These are phyloP conservation scores for Phytophthora syringae DNA, from an alignment of 352 stramenopile genomes.

Conservation along the genomic window DNA sequence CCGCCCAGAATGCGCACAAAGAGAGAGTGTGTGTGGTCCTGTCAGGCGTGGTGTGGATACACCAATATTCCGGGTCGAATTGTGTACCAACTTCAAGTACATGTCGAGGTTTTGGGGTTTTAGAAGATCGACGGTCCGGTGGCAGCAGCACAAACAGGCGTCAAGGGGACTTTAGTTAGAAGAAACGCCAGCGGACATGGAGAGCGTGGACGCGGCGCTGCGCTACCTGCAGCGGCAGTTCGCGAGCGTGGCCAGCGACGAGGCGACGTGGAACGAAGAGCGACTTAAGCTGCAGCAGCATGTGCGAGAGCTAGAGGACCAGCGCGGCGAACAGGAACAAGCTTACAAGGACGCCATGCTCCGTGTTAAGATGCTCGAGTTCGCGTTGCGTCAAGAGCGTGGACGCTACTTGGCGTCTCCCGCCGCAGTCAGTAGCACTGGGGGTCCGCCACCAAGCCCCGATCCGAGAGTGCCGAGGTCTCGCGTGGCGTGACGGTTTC, in stretches of 20 bases:
- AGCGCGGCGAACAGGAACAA: conserved; percentile 80
- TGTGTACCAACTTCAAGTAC: conserved; percentile 21
- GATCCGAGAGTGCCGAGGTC: conserved; percentile 46
- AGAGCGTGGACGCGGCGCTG: conserved; percentile 86
- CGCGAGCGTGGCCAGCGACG: conserved; percentile 78
- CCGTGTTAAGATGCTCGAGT: conserved; percentile 91
- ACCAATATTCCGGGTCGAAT: background rate
- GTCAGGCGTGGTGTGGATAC: background rate
- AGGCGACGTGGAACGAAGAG: conserved; percentile 81
- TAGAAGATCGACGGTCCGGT: background rate
- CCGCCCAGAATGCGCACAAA: background rate
- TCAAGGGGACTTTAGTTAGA: conserved; percentile 1
- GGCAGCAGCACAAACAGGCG: conserved; percentile 31
- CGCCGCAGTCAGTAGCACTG: conserved; percentile 61
- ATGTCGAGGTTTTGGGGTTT: conserved; percentile 29
- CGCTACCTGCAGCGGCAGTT: conserved; percentile 88
- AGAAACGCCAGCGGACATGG: conserved; percentile 50
- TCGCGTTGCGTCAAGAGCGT: conserved; percentile 80
- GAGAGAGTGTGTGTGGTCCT: conserved; percentile 8
- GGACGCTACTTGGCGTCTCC: conserved; percentile 82
- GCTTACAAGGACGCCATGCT: conserved; percentile 87
- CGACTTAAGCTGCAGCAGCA: conserved; percentile 74
- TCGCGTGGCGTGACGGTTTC: conserved; percentile 62
- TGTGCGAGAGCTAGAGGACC: conserved; percentile 78
- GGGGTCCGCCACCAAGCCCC: conserved; percentile 23